phyloP scores from a whole-genome alignment of 345 rosid genomes.

The Salix viminalis region DNA sequence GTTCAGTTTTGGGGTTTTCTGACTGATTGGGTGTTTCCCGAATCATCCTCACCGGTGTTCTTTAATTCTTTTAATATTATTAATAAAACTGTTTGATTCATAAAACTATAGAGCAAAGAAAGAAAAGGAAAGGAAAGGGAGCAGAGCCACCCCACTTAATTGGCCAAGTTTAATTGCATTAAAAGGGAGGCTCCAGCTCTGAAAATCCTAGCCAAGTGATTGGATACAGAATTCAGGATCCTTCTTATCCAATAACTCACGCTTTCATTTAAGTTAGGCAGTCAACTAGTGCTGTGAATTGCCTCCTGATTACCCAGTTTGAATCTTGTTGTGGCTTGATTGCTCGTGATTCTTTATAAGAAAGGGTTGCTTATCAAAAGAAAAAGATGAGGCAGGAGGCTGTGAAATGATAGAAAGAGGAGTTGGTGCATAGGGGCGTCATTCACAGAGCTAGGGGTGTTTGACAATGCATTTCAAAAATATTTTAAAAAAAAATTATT shows the following conservation, averaged over 20 bases:
- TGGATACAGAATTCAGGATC: too few species aligned
- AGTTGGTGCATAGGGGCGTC: neutral
- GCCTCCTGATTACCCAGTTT: neutral
- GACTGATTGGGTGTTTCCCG: neutral
- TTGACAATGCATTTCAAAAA: too few species aligned
- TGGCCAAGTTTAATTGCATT: neutral
- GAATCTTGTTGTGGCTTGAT: neutral
- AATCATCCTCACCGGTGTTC: neutral
- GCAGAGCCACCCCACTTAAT: neutral
- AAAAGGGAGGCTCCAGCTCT: neutral
- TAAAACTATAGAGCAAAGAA: too few species aligned
- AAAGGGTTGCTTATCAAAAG: neutral
- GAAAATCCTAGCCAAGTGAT: too few species aligned
- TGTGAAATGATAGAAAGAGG: too few species aligned
- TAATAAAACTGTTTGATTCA: neutral
- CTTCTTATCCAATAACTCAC: neutral
- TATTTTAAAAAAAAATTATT: accelerated
- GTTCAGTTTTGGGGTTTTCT: too few species aligned
- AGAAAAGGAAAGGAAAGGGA: neutral
- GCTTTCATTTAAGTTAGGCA: neutral
- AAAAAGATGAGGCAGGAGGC: too few species aligned
- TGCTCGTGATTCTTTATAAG: neutral
- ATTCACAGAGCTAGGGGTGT: neutral
- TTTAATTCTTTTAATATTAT: neutral
- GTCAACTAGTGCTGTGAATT: neutral